A percentile compares a stretch with the other conserved stretches of the same genome.
Evolutionary conservation across 225 moss, liverwort and hornwort species (phyloP).

Genomic region (Polytrichum commune): DNA sequence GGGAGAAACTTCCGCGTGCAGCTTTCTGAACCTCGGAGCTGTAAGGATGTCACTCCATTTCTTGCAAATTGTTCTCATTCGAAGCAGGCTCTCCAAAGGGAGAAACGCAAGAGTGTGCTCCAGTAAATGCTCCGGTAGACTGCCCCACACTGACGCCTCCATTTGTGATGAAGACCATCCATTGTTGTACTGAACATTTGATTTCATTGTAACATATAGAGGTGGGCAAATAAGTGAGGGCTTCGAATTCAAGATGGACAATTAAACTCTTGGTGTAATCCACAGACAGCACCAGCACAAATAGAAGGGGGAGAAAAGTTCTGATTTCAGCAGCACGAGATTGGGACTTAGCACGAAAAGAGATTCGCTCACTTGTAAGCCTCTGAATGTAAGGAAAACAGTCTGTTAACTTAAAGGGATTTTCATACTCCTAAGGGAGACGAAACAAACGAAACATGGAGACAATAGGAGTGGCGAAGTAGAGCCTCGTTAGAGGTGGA

Average conservation of each 20-base stretch:
- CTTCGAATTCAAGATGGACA: neutral
- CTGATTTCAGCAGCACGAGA: too few species aligned
- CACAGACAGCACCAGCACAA: too few species aligned
- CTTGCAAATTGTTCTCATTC: constrained; percentile 35
- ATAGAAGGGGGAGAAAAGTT: too few species aligned
- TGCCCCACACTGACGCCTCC: constrained; percentile 20
- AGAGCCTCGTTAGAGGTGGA: too few species aligned
- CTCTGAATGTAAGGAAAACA: too few species aligned
- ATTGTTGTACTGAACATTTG: neutral
- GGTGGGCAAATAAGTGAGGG: neutral
- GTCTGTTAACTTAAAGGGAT: too few species aligned
- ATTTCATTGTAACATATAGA: neutral
- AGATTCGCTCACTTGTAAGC: too few species aligned
- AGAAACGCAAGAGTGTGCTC: constrained; percentile 28
- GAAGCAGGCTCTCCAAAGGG: constrained; percentile 22
- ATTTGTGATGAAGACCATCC: constrained; percentile 5
- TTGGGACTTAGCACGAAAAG: too few species aligned
- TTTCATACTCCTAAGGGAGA: too few species aligned
- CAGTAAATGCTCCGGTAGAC: constrained; percentile 23
- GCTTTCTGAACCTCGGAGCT: constrained; percentile 14
- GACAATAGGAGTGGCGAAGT: too few species aligned
- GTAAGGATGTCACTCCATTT: constrained; percentile 29
- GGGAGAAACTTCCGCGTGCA: constrained; percentile 25
- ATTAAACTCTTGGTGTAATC: too few species aligned
- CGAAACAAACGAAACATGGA: too few species aligned